Conservation (phyloP, 2,329 filamentous ascomycete species). For the Alternaria dauci region DNA sequence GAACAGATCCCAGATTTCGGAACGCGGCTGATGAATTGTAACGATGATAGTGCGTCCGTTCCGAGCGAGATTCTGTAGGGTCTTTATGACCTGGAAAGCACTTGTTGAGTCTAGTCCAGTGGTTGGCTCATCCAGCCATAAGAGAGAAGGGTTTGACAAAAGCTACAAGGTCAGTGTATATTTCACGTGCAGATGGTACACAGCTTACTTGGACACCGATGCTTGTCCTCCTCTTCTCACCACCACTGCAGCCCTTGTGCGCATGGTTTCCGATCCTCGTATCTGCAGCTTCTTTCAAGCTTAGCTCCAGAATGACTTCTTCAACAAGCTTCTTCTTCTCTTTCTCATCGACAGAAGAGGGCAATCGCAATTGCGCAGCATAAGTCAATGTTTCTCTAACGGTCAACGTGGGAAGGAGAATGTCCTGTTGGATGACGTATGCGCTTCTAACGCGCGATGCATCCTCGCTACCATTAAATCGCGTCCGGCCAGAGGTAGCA, state of each 20-base stretch:
- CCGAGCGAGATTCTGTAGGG: slow-evolving; percentile 71
- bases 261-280: slow-evolving; percentile 75
- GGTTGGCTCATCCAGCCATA: slow-evolving; percentile 82
- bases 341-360: slow-evolving; percentile 65
- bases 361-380: slow-evolving; percentile 74
- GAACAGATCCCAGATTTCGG: slow-evolving; percentile 81
- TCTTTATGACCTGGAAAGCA: slow-evolving; percentile 76
- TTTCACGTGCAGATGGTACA: neutral
- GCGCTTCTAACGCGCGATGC: slow-evolving; percentile 64
- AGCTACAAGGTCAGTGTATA: slow-evolving; percentile 56
- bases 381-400: slow-evolving; percentile 79
- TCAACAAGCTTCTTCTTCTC: slow-evolving; percentile 73
- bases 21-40: slow-evolving; percentile 79
- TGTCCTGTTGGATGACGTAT: slow-evolving; percentile 80
- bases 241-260: slow-evolving; percentile 79
- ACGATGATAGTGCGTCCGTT: slow-evolving; percentile 76
- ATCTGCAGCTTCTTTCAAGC: slow-evolving; percentile 78
- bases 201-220: slow-evolving; percentile 68
- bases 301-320: slow-evolving; percentile 77
- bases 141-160: slow-evolving; percentile 77
- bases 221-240: slow-evolving; percentile 78
- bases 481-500: slow-evolving; percentile 61
- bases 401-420: slow-evolving; percentile 75
- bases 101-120: slow-evolving; percentile 80
- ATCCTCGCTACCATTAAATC: slow-evolving; percentile 68